Evolutionary conservation across 2,329 filamentous ascomycete species (phyloP), one percentile per base, ranked within the genome.

Genomic region (Pyrenochaeta sp.): DNA sequence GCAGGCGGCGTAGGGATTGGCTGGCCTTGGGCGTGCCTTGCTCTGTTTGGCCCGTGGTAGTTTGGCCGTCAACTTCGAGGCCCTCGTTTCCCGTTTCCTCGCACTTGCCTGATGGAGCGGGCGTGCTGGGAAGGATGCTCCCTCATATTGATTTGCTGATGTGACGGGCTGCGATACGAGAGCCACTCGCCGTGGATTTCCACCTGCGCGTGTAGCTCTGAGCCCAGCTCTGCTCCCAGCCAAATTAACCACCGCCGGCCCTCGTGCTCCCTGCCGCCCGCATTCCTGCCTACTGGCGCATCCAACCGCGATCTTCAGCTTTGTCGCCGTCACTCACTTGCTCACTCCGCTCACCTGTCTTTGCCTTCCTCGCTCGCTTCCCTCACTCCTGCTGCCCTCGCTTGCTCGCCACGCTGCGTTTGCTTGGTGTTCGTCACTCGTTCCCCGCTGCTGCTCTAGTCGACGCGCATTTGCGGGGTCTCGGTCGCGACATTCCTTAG

Each of bases 121-220:
- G 23, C 14, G 11, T 9, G n/a, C 19, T 18, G 13, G 6, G 19
- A 38, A 35, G 30, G 34, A 26, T 31, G 32, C 31, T 27, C 26
- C 27, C 28, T 18, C 39, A 35, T 40, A 17, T 15, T 50, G 38
- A 29, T 39, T 39, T 36, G 47, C 43, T 43, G 47, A 31, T 38
- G 8, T 15, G 22, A 17, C 20, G n/a, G n/a, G 8, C 13, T 23
- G 11, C 14, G 26, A 44, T 49, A 35, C 42, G 42, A 44, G 32
- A 18, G 24, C 11, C 19, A n/a, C 11, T n/a, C 19, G 11, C n/a
- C 24, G 24, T 13, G n/a, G n/a, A n/a, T n/a, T n/a, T n/a, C n/a
- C n/a, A 13, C 24, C 24, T 5, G 24, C 14, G 11, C 31, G 31
- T 34, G 31, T 21, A 34, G 31, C 31, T 20, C 4, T n/a, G n/a